phyloP scores from a whole-genome alignment of 305 asterid species.

The Solanum hybrid region DNA sequence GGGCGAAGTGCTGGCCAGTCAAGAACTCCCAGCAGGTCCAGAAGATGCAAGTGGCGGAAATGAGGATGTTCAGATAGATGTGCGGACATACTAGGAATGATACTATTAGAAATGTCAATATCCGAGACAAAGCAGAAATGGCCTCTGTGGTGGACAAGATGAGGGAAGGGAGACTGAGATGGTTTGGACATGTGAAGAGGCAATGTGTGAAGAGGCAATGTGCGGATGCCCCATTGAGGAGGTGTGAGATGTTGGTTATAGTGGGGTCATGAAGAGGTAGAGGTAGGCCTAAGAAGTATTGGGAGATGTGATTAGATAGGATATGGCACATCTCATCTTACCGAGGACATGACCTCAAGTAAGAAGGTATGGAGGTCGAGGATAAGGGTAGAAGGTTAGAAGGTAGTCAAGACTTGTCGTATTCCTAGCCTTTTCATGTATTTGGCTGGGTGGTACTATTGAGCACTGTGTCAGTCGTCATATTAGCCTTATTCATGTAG shows the following conservation, averaged over 20 bases:
- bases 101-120: background rate
- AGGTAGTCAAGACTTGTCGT: background rate
- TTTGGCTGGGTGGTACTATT: background rate
- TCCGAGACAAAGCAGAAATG: background rate
- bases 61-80: background rate
- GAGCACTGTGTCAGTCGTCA: background rate
- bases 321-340: background rate
- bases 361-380: background rate
- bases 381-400: background rate
- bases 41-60: background rate
- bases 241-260: background rate
- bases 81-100: background rate
- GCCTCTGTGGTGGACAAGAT: background rate
- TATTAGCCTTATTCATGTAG: background rate
- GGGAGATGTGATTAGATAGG: background rate
- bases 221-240: background rate
- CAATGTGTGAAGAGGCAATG: background rate
- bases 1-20: background rate
- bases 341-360: background rate
- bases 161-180: background rate
- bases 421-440: background rate
- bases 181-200: background rate
- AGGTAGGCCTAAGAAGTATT: background rate
- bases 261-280: background rate
- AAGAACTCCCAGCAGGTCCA: background rate